phyloP scores from a whole-genome alignment of 768 basidiomycete genomes.

The Russula foetens region DNA sequence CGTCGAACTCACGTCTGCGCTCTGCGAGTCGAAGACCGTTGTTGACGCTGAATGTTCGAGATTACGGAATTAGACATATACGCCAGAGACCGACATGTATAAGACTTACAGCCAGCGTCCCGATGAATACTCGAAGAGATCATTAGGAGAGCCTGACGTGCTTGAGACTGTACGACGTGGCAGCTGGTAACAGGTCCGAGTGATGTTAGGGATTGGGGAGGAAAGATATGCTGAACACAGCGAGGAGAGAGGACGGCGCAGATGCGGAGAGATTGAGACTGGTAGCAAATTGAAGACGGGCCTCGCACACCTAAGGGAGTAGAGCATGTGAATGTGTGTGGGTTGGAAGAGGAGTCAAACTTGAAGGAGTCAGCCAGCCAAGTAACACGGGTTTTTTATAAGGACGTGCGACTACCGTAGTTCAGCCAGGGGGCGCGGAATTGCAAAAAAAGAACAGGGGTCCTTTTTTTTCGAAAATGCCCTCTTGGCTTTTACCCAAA shows the following conservation, averaged over 20 bases:
- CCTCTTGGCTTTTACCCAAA: no score
- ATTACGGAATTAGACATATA: background rate
- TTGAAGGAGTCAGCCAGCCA: no score
- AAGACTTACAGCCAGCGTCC: no score
- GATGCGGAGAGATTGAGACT: background rate
- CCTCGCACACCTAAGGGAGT: background rate
- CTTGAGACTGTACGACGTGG: background rate
- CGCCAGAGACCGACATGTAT: no score
- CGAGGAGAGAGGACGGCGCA: background rate
- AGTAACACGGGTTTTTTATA: no score
- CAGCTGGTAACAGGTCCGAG: background rate
- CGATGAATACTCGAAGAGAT: background rate
- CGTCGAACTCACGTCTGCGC: no score
- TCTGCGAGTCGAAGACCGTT: no score
- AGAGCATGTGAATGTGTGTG: background rate
- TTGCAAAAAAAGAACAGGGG: no score
- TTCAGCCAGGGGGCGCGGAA: no score
- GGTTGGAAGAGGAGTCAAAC: background rate
- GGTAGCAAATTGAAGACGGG: background rate
- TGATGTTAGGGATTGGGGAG: background rate
- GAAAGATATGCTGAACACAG: background rate
- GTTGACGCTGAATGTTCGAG: background rate
- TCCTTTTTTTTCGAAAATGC: no score
- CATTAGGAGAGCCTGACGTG: background rate
- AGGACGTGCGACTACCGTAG: no score